These are phyloP conservation scores for Megacollybia marginata DNA, from an alignment of 768 basidiomycete species.

Conservation along the genomic window DNA sequence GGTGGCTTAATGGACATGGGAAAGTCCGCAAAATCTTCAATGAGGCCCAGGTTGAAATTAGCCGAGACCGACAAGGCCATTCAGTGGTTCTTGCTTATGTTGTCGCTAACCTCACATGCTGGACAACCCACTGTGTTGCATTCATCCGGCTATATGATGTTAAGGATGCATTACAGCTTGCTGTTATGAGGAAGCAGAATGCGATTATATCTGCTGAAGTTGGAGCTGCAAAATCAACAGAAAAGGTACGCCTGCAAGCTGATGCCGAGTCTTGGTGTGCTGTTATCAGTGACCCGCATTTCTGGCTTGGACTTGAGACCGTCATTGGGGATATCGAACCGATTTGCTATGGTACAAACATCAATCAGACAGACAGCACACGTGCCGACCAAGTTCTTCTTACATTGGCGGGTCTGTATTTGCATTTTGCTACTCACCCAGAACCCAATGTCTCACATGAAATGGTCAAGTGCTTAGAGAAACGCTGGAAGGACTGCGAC, in stretches of 20 bases:
- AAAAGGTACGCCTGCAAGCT: not conserved
- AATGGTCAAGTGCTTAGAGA: not conserved
- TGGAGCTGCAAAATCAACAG: constrained; percentile 3
- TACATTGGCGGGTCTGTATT: not conserved
- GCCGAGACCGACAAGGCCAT: not conserved
- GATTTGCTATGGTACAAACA: constrained; percentile 3
- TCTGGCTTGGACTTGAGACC: constrained; percentile 3
- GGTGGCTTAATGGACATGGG: not conserved
- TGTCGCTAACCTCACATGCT: not conserved
- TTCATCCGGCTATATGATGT: constrained; percentile 1
- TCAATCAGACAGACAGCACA: not conserved
- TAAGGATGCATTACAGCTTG: not conserved
- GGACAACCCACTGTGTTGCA: constrained; percentile 1
- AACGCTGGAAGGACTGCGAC: no score
- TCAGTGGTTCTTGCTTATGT: not conserved
- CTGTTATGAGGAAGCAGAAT: not conserved
- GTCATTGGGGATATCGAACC: constrained; percentile 3
- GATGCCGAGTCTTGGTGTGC: not conserved
- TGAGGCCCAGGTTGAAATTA: not conserved
- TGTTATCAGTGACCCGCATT: not conserved
- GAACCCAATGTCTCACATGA: not conserved
- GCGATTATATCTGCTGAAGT: constrained; percentile 4
- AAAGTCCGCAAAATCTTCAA: not conserved
- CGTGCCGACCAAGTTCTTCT: not conserved
- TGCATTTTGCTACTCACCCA: not conserved